Percentiles rank a stretch among this genome's conserved stretches.
These are phyloP conservation scores for Erysimum cheiranthoides DNA, from an alignment of 345 rosid genomes.

Conservation along the genomic window DNA sequence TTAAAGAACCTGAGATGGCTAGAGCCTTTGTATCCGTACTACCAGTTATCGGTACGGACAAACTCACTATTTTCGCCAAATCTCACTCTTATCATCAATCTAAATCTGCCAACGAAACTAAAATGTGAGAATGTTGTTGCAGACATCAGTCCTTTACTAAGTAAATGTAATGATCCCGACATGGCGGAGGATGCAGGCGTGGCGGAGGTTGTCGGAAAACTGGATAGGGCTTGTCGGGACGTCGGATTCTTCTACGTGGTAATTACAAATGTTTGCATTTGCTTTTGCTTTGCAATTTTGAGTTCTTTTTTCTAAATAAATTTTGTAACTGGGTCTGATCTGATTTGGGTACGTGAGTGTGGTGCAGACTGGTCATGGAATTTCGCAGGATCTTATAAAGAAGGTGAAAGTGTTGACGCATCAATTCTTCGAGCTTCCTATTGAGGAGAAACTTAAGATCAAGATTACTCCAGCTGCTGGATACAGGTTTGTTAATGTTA, in stretches of 20 bases:
- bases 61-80: neutral
- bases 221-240: conserved; percentile 79
- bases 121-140: conserved; percentile 15
- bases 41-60: conserved; percentile 29
- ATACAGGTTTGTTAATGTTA: conserved; percentile 59
- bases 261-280: neutral
- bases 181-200: conserved; percentile 66
- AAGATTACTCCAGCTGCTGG: conserved; percentile 71
- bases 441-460: conserved; percentile 67
- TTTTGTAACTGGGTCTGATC: neutral
- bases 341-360: conserved; percentile 19
- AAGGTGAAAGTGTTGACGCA: conserved; percentile 58
- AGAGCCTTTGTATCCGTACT: conserved; percentile 18
- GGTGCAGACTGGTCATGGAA: conserved; percentile 75
- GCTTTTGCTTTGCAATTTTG: too few relatives aligned
- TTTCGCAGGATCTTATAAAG: conserved; percentile 60
- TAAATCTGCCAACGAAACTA: neutral
- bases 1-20: conserved; percentile 17
- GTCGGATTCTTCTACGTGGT: conserved; percentile 93
- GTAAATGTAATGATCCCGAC: conserved; percentile 60
- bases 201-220: conserved; percentile 57
- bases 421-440: conserved; percentile 60
- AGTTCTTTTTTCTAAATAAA: too few relatives aligned
- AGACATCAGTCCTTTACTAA: conserved; percentile 65
- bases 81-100: neutral